Evolutionary conservation across 2,329 filamentous ascomycete genomes (phyloP).

Genomic region (Calonectria hawksworthii): DNA sequence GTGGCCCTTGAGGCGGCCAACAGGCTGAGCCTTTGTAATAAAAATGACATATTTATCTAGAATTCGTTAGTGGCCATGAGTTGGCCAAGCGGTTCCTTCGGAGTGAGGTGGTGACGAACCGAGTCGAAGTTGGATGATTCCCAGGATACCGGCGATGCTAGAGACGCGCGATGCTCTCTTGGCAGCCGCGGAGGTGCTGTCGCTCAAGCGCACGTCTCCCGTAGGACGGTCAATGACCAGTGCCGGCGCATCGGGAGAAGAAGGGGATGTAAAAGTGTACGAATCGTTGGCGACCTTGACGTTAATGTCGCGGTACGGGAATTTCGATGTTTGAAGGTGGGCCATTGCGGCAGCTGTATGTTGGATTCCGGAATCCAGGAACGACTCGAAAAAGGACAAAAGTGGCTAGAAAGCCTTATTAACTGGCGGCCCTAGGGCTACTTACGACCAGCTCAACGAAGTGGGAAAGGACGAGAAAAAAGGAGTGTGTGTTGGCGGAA

Average conservation of each 20-base stretch:
- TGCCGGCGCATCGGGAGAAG: slow-evolving; percentile 88
- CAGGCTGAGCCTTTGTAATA: slow-evolving; percentile 92
- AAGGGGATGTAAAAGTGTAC: slow-evolving; percentile 97
- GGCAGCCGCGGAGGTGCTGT: slow-evolving; percentile 80
- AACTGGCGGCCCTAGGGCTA: slow-evolving; percentile 4
- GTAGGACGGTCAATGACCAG: slow-evolving; percentile 93
- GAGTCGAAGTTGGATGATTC: slow-evolving; percentile 92
- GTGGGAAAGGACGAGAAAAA: slow-evolving; percentile 33
- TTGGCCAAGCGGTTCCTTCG: slow-evolving; percentile 20
- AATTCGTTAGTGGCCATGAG: slow-evolving; percentile 37
- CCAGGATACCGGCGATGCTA: slow-evolving; percentile 94
- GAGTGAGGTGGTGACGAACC: slow-evolving; percentile 67
- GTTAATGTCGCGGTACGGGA: slow-evolving; percentile 96
- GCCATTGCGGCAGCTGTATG: slow-evolving; percentile 50
- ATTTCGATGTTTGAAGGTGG: slow-evolving; percentile 52
- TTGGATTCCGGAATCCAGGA: slow-evolving; percentile 32
- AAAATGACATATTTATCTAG: slow-evolving; percentile 95
- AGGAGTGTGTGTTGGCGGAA: slow-evolving; percentile 43
- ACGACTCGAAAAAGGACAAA: slow-evolving; percentile 18
- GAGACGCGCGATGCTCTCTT: slow-evolving; percentile 83
- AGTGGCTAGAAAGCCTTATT: slow-evolving; percentile 2
- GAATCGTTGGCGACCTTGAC: slow-evolving; percentile 91
- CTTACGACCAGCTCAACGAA: slow-evolving; percentile 12
- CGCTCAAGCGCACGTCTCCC: slow-evolving; percentile 87
- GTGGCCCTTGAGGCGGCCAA: slow-evolving; percentile 93